phyloP scores from a whole-genome alignment of 2,329 filamentous ascomycete species.

The Diaporthe ilicicola region DNA sequence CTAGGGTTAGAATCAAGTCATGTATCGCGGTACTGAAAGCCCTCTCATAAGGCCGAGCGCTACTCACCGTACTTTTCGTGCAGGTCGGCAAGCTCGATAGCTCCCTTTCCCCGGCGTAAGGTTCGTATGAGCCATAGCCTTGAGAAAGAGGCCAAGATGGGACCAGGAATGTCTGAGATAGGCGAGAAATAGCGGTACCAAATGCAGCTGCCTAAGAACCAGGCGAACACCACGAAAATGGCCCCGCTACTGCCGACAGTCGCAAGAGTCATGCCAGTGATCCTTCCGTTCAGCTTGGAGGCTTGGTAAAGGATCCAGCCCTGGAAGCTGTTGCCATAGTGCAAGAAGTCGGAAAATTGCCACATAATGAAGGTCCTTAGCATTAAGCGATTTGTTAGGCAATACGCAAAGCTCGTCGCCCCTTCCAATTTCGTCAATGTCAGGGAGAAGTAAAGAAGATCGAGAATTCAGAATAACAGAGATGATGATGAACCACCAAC shows the following conservation, averaged over 20 bases:
- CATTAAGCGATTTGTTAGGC: not conserved
- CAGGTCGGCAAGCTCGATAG: not conserved
- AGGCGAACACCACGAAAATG: not conserved
- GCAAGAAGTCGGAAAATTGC: not conserved
- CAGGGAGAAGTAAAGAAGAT: not conserved
- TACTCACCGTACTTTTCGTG: slow-evolving; percentile 13
- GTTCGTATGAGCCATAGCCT: not conserved
- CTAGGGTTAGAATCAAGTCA: not conserved
- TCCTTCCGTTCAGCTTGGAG: not conserved
- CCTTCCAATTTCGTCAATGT: not conserved
- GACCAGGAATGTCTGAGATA: not conserved
- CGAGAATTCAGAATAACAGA: not conserved
- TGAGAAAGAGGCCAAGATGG: not conserved
- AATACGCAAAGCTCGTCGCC: not conserved
- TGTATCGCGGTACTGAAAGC: not conserved
- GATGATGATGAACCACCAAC: not conserved
- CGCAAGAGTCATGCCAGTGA: not conserved
- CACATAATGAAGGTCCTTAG: not conserved
- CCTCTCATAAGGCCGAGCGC: not conserved
- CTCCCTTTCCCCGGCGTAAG: not conserved
- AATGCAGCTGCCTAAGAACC: not conserved
- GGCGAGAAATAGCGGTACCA: slow-evolving; percentile 6
- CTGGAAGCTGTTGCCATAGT: not conserved
- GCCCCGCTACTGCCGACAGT: not conserved
- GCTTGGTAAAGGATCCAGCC: not conserved